phyloP scores from a whole-genome alignment of 805 yeast species.

The Wickerhamiella sorbophila region DNA sequence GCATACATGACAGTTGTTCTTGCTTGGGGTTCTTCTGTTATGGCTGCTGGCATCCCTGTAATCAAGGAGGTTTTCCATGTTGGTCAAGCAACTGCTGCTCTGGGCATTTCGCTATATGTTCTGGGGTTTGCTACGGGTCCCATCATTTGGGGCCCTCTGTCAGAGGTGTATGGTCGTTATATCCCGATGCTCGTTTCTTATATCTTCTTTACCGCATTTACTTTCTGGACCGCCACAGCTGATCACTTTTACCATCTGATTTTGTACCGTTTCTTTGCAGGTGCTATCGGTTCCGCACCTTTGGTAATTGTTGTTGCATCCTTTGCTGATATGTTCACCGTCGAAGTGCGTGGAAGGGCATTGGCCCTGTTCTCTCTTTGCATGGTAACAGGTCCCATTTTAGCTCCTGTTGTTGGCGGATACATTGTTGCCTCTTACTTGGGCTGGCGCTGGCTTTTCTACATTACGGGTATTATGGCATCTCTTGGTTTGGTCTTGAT shows the following conservation, averaged over 20 bases:
- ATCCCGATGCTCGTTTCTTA: not conserved
- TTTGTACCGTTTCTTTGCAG: constrained; percentile 42
- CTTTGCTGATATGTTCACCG: constrained; percentile 41
- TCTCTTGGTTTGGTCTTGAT: constrained; percentile 25
- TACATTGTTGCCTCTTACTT: constrained; percentile 25
- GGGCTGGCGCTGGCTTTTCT: constrained; percentile 47
- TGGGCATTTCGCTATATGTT: constrained; percentile 69
- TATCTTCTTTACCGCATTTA: constrained; percentile 23
- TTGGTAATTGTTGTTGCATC: constrained; percentile 46
- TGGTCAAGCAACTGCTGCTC: constrained; percentile 50
- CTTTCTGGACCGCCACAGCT: constrained; percentile 38
- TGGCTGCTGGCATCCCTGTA: constrained; percentile 43
- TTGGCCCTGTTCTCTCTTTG: constrained; percentile 36
- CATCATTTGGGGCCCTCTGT: constrained; percentile 72
- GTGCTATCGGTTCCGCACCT: constrained; percentile 47
- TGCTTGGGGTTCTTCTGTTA: constrained; percentile 71
- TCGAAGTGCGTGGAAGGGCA: constrained; percentile 39
- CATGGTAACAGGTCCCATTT: constrained; percentile 31
- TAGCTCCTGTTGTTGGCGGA: constrained; percentile 37
- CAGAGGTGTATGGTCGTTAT: constrained; percentile 49
- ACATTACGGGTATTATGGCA: constrained; percentile 34
- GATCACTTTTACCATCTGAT: constrained; percentile 38
- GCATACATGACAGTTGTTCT: constrained; percentile 38
- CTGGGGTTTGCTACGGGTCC: constrained; percentile 92
- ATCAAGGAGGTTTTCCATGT: constrained; percentile 42